phyloP scores from a whole-genome alignment of 257 asterid species.

The Fraxinus anomala region DNA sequence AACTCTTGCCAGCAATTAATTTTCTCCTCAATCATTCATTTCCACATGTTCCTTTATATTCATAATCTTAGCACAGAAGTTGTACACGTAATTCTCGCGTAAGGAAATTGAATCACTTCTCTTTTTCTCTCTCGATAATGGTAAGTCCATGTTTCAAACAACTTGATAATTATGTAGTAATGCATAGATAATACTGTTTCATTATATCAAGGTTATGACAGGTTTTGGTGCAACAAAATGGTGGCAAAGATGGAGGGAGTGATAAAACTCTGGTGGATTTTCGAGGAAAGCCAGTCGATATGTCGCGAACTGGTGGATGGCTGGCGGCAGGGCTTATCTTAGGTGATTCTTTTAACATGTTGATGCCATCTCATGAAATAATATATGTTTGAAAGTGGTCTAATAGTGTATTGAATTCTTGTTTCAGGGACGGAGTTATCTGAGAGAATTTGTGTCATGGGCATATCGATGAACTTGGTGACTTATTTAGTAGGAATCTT shows the following conservation, averaged over 20 bases:
- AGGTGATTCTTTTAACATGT: slow-evolving; percentile 37
- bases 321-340: slow-evolving; percentile 83
- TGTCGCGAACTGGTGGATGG: slow-evolving; percentile 83
- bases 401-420: neutral
- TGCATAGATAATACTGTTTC: neutral
- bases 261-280: slow-evolving; percentile 56
- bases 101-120: neutral
- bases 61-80: slow-evolving; percentile 2
- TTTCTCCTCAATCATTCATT: slow-evolving; percentile 22
- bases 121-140: slow-evolving; percentile 27
- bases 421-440: slow-evolving; percentile 75
- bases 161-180: neutral
- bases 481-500: slow-evolving; percentile 72
- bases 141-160: slow-evolving; percentile 21
- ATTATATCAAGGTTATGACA: slow-evolving; percentile 20
- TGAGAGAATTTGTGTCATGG: slow-evolving; percentile 86
- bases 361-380: too few relatives aligned
- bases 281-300: slow-evolving; percentile 72
- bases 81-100: neutral
- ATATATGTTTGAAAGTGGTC: neutral
- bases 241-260: slow-evolving; percentile 26
- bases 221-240: slow-evolving; percentile 61
- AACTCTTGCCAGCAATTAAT: slow-evolving; percentile 7
- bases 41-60: slow-evolving; percentile 2
- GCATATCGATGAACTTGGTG: slow-evolving; percentile 81